phyloP scores from a whole-genome alignment of 495 filamentous ascomycete genomes.

The Achaetomiella virescens region DNA sequence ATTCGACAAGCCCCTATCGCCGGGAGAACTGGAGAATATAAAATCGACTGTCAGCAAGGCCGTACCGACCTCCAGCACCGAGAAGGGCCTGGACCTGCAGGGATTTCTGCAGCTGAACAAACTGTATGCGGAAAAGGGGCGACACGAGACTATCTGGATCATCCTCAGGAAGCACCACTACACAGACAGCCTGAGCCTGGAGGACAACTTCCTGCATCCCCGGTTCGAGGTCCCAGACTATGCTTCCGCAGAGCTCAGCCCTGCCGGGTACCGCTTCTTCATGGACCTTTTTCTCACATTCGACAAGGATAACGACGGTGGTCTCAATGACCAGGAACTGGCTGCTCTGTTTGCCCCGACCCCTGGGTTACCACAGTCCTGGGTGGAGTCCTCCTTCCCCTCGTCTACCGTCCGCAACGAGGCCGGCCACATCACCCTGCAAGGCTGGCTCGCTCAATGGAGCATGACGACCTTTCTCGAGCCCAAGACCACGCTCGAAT shows the following conservation, averaged over 20 bases:
- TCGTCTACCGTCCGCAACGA: conserved; percentile 93
- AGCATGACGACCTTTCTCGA: conserved; percentile 98
- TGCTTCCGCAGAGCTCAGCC: conserved; percentile 88
- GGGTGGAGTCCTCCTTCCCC: conserved; percentile 81
- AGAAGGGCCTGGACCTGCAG: conserved; percentile 67
- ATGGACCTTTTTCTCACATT: conserved; percentile 92
- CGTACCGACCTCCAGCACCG: conserved; percentile 54
- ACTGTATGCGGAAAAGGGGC: conserved; percentile 91
- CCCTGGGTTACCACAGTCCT: conserved; percentile 77
- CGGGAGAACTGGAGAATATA: conserved; percentile 79
- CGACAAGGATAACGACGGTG: conserved; percentile 96
- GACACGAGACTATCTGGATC: conserved; percentile 98
- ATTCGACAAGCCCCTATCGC: conserved; percentile 75
- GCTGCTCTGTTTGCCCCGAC: conserved; percentile 86
- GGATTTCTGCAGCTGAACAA: conserved; percentile 90
- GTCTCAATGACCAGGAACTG: conserved; percentile 78
- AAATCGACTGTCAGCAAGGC: conserved; percentile 72
- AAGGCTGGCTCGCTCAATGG: conserved; percentile 98
- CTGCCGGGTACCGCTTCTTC: conserved; percentile 93
- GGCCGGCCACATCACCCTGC: conserved; percentile 88
- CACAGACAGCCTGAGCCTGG: conserved; percentile 84
- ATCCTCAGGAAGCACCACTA: conserved; percentile 95
- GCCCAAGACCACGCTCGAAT: conserved; percentile 88
- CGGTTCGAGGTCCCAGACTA: conserved; percentile 89
- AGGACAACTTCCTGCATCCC: conserved; percentile 86